These are phyloP conservation scores for Epichloe glyceriae DNA, from an alignment of 2,329 filamentous ascomycete species.

Conservation along the genomic window DNA sequence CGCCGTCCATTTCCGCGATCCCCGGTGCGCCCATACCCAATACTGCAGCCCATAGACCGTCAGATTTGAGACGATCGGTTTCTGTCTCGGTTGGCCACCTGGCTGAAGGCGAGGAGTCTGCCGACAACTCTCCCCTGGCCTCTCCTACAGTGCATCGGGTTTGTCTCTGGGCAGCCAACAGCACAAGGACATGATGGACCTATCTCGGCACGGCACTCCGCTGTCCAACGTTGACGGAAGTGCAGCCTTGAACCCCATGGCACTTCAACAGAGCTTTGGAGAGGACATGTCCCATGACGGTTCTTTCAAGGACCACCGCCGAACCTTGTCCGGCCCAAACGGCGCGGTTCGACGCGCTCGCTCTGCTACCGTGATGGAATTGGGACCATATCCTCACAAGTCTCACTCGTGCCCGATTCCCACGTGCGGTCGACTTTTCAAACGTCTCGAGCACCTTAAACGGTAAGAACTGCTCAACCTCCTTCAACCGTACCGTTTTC, in stretches of 20 bases:
- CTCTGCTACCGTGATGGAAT: constrained; percentile 91
- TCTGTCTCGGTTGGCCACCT: constrained; percentile 77
- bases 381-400: constrained; percentile 93
- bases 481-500: constrained; percentile 7
- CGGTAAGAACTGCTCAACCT: constrained; percentile 53
- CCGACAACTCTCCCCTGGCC: constrained; percentile 67
- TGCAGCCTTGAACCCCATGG: constrained; percentile 57
- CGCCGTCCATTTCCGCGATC: constrained; percentile 59
- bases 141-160: constrained; percentile 58
- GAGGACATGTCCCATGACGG: constrained; percentile 48
- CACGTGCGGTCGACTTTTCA: constrained; percentile 92
- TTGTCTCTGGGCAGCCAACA: constrained; percentile 53
- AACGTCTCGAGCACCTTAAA: constrained; percentile 98
- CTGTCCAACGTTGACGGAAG: constrained; percentile 74
- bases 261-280: constrained; percentile 59
- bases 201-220: constrained; percentile 86
- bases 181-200: constrained; percentile 65
- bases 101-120: constrained; percentile 65
- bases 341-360: constrained; percentile 79
- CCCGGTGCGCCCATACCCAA: constrained; percentile 54
- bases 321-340: constrained; percentile 57
- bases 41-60: constrained; percentile 59
- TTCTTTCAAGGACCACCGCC: constrained; percentile 35
- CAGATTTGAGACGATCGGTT: constrained; percentile 81
- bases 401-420: constrained; percentile 99